phyloP scores from a whole-genome alignment of 345 rosid genomes.

The Arabis hirsuta region DNA sequence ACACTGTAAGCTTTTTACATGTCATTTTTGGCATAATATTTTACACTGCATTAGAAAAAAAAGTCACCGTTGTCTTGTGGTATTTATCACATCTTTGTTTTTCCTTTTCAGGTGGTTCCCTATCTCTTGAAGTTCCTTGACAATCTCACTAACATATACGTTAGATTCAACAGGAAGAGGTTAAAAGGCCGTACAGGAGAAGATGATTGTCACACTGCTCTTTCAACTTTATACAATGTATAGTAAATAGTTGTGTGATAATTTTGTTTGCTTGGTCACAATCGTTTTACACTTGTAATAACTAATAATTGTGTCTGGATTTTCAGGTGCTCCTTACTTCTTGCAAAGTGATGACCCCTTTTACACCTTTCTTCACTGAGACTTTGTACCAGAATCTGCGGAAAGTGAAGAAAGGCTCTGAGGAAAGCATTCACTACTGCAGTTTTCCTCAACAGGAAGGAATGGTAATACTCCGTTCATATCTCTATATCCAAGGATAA shows the following conservation, averaged over 20 bases:
- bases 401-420: slow-evolving; percentile 68
- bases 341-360: slow-evolving; percentile 96
- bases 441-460: slow-evolving; percentile 83
- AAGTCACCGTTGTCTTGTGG: slow-evolving; percentile 1
- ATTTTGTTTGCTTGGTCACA: slow-evolving; percentile 25
- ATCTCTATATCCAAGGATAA: slow-evolving; percentile 14
- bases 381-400: slow-evolving; percentile 92
- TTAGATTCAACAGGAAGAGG: slow-evolving; percentile 96
- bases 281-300: not conserved
- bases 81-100: slow-evolving; percentile 12
- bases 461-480: slow-evolving; percentile 52
- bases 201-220: slow-evolving; percentile 85
- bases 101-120: slow-evolving; percentile 76
- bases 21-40: slow-evolving; percentile 1
- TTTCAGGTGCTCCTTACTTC: slow-evolving; percentile 91
- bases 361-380: slow-evolving; percentile 99
- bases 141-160: slow-evolving; percentile 95
- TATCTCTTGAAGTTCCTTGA: slow-evolving; percentile 93
- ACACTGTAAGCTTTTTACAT: slow-evolving; percentile 64
- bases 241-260: slow-evolving; percentile 34
- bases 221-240: slow-evolving; percentile 94
- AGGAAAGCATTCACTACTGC: slow-evolving; percentile 92
- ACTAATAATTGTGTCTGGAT: slow-evolving; percentile 31
- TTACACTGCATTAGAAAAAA: not conserved
- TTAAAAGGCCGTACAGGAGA: slow-evolving; percentile 94